Base-by-base conservation (phyloP, 768 basidiomycete species). In the Mrakia hoshinonis region DNA sequence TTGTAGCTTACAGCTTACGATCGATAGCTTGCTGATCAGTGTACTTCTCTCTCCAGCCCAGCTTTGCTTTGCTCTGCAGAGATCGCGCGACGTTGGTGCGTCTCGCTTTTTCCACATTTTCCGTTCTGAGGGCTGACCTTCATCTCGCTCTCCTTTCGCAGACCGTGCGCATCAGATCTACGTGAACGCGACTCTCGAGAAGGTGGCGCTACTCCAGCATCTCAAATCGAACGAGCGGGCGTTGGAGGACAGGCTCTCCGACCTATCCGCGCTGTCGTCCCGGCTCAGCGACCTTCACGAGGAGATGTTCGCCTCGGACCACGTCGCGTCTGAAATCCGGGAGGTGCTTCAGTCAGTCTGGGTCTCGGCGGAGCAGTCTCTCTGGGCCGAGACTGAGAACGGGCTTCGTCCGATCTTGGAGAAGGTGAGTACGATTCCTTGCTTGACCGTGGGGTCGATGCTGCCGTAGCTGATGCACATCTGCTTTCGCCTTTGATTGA, bases 161-260 rank as follows among this genome's bases (percentile, higher is more conserved):
- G 78, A 78, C 4, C 55, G 73, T n/a, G 75, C 76, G n/a, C 61
- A 72, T 13, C 47, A 54, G 29, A 72, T 73, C 13, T 78, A 78
- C 54, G 26, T 65, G 18, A 76, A 78, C 39, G 73, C 76, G 1
- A 78, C 77, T 1, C 31, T 54, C 64, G 76, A 77, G 48, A 76
- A 77, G 73, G 63, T 77, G 0, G 74, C 73, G 1, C 65, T 79
- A 9, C 48, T 78, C 1, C 20, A 66, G 15, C 47, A 75, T n/a
- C 58, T 77, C n/a, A 74, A 74, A 26, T 36, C 63, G 39, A 69
- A 75, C 46, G 76, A 75, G 55, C 11, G 22, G 24, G 29, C 29
- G 15, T 20, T 61, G 15, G 36, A 36, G 13, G 58, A 61, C 9
- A 31, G 58, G 36, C 5, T 61, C 22, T 39, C 34, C 34, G 31